Evolutionary conservation across 352 stramenopile species (phyloP).

Genomic region (Halophytophthora polymorphica): DNA sequence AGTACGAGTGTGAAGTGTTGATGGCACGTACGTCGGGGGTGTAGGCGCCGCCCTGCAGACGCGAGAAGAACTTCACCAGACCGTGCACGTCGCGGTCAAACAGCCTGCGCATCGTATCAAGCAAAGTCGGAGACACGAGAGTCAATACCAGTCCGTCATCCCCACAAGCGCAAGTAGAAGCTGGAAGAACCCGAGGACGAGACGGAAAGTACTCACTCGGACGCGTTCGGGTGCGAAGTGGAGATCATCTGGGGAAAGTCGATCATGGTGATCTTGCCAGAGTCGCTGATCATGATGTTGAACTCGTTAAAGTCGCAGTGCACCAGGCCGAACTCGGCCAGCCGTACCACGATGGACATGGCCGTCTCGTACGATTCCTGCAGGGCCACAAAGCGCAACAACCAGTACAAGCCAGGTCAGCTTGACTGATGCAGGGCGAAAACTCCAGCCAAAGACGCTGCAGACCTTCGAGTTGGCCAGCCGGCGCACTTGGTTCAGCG

Average conservation of each 20-base stretch:
- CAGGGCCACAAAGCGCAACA: too few relatives aligned
- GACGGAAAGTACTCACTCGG: conserved; percentile 85
- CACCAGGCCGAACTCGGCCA: conserved; percentile 97
- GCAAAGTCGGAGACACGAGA: too few relatives aligned
- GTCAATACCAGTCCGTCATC: too few relatives aligned
- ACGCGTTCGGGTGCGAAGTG: conserved; percentile 96
- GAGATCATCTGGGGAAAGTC: conserved; percentile 99
- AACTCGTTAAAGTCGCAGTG: conserved; percentile 99
- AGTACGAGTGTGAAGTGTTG: too few relatives aligned
- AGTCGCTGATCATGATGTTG: conserved; percentile 98
- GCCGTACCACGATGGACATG: conserved; percentile 95
- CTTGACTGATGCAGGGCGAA: background rate
- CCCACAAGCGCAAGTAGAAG: background rate
- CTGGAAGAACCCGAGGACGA: conserved; percentile 59
- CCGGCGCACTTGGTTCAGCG: conserved; percentile 94
- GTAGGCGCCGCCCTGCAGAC: conserved; percentile 78
- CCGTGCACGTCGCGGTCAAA: conserved; percentile 96
- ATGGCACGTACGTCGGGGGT: conserved; percentile 76
- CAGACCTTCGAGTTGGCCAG: conserved; percentile 87
- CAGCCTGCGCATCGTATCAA: conserved; percentile 35
- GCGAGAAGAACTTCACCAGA: conserved; percentile 95
- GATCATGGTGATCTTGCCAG: conserved; percentile 97
- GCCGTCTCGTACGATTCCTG: conserved; percentile 93
- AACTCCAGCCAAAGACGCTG: too few relatives aligned
- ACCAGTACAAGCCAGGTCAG: background rate